Evolutionary conservation across 768 basidiomycete species (phyloP).

Genomic region (Russula sp.): DNA sequence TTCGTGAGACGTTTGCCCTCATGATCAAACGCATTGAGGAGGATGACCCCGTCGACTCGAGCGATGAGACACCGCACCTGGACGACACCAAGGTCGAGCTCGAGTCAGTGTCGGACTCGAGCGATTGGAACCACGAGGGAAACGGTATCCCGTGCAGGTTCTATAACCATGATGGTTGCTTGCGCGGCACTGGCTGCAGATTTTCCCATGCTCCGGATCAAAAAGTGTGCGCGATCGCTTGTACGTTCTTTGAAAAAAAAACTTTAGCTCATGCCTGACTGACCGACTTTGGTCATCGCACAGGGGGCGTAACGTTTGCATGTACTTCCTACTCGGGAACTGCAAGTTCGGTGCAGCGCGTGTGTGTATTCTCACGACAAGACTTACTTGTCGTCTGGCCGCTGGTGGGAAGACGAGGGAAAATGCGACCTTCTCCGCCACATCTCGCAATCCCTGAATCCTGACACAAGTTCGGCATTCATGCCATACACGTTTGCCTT

Average conservation of each 20-base stretch:
- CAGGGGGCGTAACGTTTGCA: conserved; percentile 55
- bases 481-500: conserved; percentile 15
- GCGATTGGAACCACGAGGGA: conserved; percentile 51
- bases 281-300: neutral
- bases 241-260: conserved; percentile 38
- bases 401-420: conserved; percentile 45
- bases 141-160: conserved; percentile 54
- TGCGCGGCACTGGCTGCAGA: conserved; percentile 41
- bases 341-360: conserved; percentile 41
- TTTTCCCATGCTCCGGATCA: conserved; percentile 56
- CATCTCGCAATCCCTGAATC: neutral
- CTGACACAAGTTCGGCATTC: neutral
- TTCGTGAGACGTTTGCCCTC: conserved; percentile 23
- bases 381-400: conserved; percentile 42
- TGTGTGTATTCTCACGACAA: conserved; percentile 53
- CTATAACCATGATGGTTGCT: conserved; percentile 55
- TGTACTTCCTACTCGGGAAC: conserved; percentile 40
- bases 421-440: neutral
- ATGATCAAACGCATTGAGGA: conserved; percentile 2
- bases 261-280: neutral
- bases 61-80: conserved; percentile 29
- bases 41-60: conserved; percentile 15
- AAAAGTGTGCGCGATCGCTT: conserved; percentile 55
- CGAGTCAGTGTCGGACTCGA: conserved; percentile 50
- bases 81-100: conserved; percentile 40